phyloP scores from a whole-genome alignment of 371 early-diverging fungal genomes.

The Mortierella sp. region DNA sequence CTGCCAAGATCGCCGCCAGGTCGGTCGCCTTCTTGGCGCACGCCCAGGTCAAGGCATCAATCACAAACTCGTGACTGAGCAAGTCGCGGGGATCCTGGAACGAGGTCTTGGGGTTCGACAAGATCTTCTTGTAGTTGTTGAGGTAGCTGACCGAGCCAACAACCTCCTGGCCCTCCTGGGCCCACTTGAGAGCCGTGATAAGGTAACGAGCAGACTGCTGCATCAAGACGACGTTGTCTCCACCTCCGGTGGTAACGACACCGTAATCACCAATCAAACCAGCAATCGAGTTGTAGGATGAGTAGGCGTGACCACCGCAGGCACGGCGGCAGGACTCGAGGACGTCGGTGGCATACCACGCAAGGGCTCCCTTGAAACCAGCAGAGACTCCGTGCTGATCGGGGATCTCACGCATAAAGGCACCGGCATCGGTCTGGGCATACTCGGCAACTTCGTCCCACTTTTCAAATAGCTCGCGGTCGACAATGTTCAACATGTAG shows the following conservation, averaged over 20 bases:
- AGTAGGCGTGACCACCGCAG: conserved; percentile 76
- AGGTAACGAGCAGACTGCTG: conserved; percentile 74
- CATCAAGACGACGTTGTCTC: conserved; percentile 78
- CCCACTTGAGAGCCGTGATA: conserved; percentile 53
- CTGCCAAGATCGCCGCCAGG: conserved; percentile 14
- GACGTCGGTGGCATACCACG: conserved; percentile 72
- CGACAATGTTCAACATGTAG: conserved; percentile 65
- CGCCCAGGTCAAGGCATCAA: conserved; percentile 58
- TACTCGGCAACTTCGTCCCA: conserved; percentile 55
- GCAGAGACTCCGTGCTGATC: conserved; percentile 77
- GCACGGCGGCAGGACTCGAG: conserved; percentile 72
- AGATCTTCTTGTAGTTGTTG: conserved; percentile 48
- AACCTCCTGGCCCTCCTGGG: conserved; percentile 43
- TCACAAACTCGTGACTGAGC: conserved; percentile 45
- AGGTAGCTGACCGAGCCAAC: conserved; percentile 60
- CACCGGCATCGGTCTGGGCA: conserved; percentile 56
- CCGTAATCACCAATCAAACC: conserved; percentile 75
- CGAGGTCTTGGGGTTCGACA: conserved; percentile 36
- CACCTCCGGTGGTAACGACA: conserved; percentile 80
- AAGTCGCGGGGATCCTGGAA: conserved; percentile 58
- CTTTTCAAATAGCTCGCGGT: conserved; percentile 43
- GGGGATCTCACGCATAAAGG: conserved; percentile 67
- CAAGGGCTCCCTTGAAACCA: conserved; percentile 65
- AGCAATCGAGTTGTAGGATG: conserved; percentile 77
- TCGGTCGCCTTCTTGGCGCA: conserved; percentile 47